Percentiles rank a stretch among this genome's conserved stretches.
Evolutionary conservation across 805 yeast genomes (phyloP).

Genomic region (Saccharomycopsis babjevae): DNA sequence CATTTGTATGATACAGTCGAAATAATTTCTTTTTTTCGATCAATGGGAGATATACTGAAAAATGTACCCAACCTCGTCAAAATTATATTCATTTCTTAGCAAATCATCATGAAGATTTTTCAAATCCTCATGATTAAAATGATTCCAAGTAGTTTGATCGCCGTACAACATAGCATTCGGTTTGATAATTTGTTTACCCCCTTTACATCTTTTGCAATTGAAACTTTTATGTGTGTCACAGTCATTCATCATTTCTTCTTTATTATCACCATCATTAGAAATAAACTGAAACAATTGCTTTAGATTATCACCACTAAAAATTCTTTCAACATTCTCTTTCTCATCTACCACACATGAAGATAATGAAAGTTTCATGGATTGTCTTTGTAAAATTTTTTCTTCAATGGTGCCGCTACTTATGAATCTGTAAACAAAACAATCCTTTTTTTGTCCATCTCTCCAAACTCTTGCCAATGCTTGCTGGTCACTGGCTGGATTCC

Average conservation of each 20-base stretch:
- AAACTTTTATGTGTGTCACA: slow-evolving; percentile 93
- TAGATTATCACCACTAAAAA: slow-evolving; percentile 75
- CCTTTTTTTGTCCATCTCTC: slow-evolving; percentile 98
- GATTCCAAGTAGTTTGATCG: slow-evolving; percentile 97
- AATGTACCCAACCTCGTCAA: slow-evolving; percentile 68
- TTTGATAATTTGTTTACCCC: slow-evolving; percentile 49
- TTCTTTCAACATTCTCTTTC: slow-evolving; percentile 86
- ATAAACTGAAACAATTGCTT: slow-evolving; percentile 66
- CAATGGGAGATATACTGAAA: slow-evolving; percentile 87
- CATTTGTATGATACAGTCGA: no score
- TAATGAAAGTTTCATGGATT: slow-evolving; percentile 83
- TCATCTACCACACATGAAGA: slow-evolving; percentile 97
- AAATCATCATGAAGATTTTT: slow-evolving; percentile 64
- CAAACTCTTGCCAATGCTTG: slow-evolving; percentile 96
- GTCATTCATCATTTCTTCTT: slow-evolving; percentile 29
- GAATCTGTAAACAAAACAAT: slow-evolving; percentile 88
- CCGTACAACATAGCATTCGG: slow-evolving; percentile 91
- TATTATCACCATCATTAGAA: slow-evolving; percentile 24
- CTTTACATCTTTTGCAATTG: slow-evolving; percentile 71
- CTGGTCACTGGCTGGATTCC: slow-evolving; percentile 98
- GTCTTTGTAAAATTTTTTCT: slow-evolving; percentile 92
- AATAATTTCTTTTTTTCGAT: not conserved
- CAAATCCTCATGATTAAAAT: slow-evolving; percentile 56
- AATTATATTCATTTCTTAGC: slow-evolving; percentile 60
- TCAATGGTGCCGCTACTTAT: slow-evolving; percentile 93